phyloP scores from a whole-genome alignment of 768 basidiomycete species.

The Termitomyces sp. region DNA sequence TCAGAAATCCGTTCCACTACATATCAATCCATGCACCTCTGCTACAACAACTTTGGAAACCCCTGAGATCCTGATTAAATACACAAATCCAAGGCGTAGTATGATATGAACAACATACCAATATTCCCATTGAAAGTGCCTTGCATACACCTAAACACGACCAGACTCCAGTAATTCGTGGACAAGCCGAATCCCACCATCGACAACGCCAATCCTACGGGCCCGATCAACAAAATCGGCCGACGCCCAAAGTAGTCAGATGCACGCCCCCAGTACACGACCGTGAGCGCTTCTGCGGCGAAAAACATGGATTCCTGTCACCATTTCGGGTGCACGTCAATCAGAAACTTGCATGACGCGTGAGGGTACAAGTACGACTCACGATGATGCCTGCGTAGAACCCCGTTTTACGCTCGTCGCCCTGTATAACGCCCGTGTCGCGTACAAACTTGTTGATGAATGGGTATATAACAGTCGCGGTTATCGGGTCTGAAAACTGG shows the following conservation, averaged over 20 bases:
- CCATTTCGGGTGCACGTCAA: background rate
- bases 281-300: slow-evolving; percentile 27
- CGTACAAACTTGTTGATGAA: slow-evolving; percentile 43
- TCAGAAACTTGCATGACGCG: background rate
- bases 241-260: slow-evolving; percentile 33
- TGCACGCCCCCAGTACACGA: slow-evolving; percentile 30
- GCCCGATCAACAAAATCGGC: slow-evolving; percentile 30
- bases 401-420: slow-evolving; percentile 42
- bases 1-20: background rate
- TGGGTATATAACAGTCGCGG: slow-evolving; percentile 39
- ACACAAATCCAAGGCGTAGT: background rate
- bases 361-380: slow-evolving; percentile 16
- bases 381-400: slow-evolving; percentile 50
- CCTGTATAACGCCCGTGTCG: slow-evolving; percentile 38
- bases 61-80: slow-evolving; percentile 3
- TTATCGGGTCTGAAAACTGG: slow-evolving; percentile 31
- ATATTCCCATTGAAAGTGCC: slow-evolving; percentile 40
- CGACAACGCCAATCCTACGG: slow-evolving; percentile 26
- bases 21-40: slow-evolving; percentile 10
- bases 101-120: slow-evolving; percentile 19
- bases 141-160: slow-evolving; percentile 13
- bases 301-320: slow-evolving; percentile 34
- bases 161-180: slow-evolving; percentile 18
- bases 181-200: slow-evolving; percentile 34
- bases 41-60: slow-evolving; percentile 20